phyloP scores from a whole-genome alignment of 2,329 filamentous ascomycete species.

The Pestalotiopsis sp. region DNA sequence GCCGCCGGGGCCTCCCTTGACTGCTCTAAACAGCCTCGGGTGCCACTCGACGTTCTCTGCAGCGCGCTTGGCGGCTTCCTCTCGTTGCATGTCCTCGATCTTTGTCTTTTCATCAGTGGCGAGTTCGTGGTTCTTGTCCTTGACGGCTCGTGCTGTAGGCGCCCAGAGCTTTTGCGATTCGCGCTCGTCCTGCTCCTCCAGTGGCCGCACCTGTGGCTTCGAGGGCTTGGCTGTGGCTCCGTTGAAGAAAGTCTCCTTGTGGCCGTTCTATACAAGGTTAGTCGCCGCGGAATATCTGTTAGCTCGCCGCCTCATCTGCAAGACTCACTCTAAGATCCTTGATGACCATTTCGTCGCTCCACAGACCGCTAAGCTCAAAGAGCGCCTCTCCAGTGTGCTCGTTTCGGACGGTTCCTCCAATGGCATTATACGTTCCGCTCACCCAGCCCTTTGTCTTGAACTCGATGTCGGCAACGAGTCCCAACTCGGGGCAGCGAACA shows the following conservation, averaged over 20 bases:
- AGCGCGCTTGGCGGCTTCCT: conserved; percentile 79
- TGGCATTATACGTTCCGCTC: conserved; percentile 92
- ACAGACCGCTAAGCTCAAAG: conserved; percentile 90
- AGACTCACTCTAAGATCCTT: conserved; percentile 73
- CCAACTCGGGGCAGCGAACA: conserved; percentile 85
- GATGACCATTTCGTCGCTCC: conserved; percentile 94
- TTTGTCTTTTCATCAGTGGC: conserved; percentile 97
- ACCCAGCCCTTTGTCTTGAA: conserved; percentile 99
- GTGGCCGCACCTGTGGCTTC: conserved; percentile 70
- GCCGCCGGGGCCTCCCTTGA: conserved; percentile 70
- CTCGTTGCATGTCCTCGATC: conserved; percentile 89
- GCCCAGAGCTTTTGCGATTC: conserved; percentile 91
- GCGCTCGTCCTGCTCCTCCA: conserved; percentile 84
- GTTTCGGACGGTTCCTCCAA: conserved; percentile 88
- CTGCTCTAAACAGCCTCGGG: conserved; percentile 79
- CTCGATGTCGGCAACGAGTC: conserved; percentile 86
- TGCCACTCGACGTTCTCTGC: conserved; percentile 85
- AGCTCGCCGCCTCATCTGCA: background rate
- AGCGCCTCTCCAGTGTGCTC: conserved; percentile 82
- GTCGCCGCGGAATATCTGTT: background rate
- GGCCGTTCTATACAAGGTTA: conserved; percentile 67
- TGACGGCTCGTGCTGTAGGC: conserved; percentile 79
- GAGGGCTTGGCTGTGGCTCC: conserved; percentile 77
- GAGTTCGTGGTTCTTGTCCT: conserved; percentile 79
- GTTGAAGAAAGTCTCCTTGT: conserved; percentile 89